A percentile compares a stretch with the other conserved stretches of the same genome.
Conservation (phyloP, 2,329 filamentous ascomycete genomes). For the Fusarium pseudograminearum region DNA sequence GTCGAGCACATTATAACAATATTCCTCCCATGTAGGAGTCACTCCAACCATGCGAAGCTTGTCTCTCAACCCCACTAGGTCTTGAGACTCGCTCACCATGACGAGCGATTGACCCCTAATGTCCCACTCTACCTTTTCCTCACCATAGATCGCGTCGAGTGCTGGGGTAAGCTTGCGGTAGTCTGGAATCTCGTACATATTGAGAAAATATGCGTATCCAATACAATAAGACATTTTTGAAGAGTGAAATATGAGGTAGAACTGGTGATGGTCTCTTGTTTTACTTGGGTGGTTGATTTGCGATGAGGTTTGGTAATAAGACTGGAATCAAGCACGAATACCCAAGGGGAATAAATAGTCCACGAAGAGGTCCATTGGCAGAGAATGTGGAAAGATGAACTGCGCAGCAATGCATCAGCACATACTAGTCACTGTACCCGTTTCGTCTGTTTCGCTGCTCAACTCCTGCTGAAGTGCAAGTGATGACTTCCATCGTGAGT, state of each 20-base stretch:
- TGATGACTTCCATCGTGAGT: neutral
- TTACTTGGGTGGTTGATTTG: no score
- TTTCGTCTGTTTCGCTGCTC: neutral
- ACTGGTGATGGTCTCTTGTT: accelerated
- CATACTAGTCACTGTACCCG: neutral
- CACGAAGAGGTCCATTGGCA: accelerated
- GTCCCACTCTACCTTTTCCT: accelerated
- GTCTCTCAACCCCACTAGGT: neutral
- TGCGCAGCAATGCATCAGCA: neutral
- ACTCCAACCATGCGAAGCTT: neutral
- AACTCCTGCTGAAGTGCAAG: neutral
- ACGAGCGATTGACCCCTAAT: accelerated
- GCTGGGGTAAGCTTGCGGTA: neutral
- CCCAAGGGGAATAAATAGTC: neutral
- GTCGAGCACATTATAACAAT: neutral
- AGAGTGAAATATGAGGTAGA: accelerated
- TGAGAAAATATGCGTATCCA: neutral
- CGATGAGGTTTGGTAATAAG: accelerated
- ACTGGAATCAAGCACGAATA: neutral
- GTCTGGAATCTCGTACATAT: neutral
- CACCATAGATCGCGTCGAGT: neutral
- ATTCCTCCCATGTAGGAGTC: neutral
- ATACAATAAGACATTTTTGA: neutral
- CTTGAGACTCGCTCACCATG: accelerated
- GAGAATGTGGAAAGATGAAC: neutral